Conservation (phyloP, 2,329 filamentous ascomycete species). For the Akanthomyces dipterigenus region DNA sequence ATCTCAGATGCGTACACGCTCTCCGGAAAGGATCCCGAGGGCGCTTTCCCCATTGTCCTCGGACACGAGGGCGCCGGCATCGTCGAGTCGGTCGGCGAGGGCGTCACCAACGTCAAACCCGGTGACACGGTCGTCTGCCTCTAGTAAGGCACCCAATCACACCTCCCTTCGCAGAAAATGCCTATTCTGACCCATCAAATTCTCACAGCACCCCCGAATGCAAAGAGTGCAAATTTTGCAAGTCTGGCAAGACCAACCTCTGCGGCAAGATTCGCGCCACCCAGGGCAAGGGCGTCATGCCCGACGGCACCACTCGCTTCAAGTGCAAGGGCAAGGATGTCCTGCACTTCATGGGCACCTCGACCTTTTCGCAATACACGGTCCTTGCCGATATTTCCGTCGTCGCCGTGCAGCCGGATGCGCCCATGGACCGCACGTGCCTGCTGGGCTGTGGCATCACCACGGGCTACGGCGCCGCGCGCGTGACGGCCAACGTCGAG, state of each 20-base stretch:
- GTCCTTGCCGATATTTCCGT: conserved; percentile 98
- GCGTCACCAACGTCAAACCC: conserved; percentile 87
- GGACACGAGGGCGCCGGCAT: conserved; percentile 89
- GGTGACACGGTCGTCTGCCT: conserved; percentile 88
- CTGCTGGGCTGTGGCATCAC: conserved; percentile 97
- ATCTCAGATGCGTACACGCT: conserved; percentile 82
- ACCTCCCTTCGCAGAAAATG: conserved; percentile 13
- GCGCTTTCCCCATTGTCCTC: conserved; percentile 81
- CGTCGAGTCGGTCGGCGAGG: conserved; percentile 90
- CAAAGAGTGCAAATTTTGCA: conserved; percentile 98
- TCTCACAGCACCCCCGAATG: conserved; percentile 81
- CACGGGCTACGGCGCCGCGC: conserved; percentile 92
- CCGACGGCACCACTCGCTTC: conserved; percentile 92
- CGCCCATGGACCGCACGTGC: conserved; percentile 93
- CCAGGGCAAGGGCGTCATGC: conserved; percentile 94
- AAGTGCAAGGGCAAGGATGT: conserved; percentile 90
- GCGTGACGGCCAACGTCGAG: conserved; percentile 88
- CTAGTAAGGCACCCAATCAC: conserved; percentile 51
- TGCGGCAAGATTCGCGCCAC: conserved; percentile 98
- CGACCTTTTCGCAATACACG: conserved; percentile 97
- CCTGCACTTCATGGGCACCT: conserved; percentile 98
- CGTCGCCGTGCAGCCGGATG: conserved; percentile 82
- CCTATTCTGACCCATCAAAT: not conserved
- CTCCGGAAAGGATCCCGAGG: conserved; percentile 95
- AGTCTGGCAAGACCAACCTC: conserved; percentile 97